Percentiles rank a stretch among this genome's conserved stretches.
phyloP scores from a whole-genome alignment of 345 rosid species.

The Lenwebbia sp. region DNA sequence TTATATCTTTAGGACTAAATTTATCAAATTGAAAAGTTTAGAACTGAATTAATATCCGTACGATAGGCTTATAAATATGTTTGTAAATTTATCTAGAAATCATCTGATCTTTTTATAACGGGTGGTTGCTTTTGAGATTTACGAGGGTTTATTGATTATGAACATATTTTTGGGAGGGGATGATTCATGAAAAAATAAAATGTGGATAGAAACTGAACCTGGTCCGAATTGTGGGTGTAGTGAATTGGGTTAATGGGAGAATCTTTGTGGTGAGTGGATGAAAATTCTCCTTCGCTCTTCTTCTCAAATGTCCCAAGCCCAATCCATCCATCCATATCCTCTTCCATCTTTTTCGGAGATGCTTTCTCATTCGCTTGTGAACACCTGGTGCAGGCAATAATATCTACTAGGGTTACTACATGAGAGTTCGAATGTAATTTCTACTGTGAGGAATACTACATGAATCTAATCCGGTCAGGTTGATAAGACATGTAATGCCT shows the following conservation, averaged over 20 bases:
- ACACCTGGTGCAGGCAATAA: neutral
- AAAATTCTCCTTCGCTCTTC: neutral
- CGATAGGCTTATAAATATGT: neutral
- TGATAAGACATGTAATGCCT: too few relatives aligned
- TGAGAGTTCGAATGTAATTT: neutral
- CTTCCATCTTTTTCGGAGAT: neutral
- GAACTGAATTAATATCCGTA: fast-evolving
- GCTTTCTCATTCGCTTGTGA: neutral
- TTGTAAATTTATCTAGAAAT: neutral
- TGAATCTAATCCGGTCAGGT: too few relatives aligned
- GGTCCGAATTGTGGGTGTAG: neutral
- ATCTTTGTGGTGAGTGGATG: neutral
- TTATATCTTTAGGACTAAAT: neutral
- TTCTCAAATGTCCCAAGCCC: neutral
- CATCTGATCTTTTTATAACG: neutral
- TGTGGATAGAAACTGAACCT: neutral
- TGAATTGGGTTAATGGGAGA: neutral
- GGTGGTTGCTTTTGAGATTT: neutral
- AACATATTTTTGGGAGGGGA: neutral
- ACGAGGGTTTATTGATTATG: neutral
- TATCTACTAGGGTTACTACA: neutral
- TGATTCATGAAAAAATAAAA: neutral
- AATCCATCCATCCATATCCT: neutral
- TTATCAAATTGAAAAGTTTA: neutral
- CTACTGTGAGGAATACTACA: neutral